Percentiles rank a stretch among this genome's conserved stretches.
phyloP scores from a whole-genome alignment of 768 basidiomycete genomes.

The Dacryopinax primogenitus region DNA sequence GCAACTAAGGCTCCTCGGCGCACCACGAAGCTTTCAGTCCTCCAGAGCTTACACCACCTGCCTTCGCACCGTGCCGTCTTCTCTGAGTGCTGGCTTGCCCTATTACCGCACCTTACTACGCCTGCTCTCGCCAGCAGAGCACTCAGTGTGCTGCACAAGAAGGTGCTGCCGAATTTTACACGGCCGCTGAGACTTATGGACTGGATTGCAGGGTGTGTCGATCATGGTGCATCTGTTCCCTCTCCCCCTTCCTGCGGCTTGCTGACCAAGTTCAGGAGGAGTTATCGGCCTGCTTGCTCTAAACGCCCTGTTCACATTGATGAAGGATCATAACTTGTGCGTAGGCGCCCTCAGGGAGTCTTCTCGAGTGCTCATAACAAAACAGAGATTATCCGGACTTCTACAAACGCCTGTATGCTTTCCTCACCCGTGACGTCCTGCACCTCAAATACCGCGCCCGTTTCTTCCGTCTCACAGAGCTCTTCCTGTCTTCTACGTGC shows the following conservation, averaged over 20 bases:
- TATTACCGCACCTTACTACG: conserved; percentile 48
- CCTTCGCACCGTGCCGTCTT: conserved; percentile 69
- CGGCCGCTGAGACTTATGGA: conserved; percentile 74
- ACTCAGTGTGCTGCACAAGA: conserved; percentile 67
- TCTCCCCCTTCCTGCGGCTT: not conserved
- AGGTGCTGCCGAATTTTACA: conserved; percentile 72
- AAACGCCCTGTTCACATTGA: conserved; percentile 81
- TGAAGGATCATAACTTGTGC: conserved; percentile 86
- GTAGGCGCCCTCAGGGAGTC: conserved; percentile 24
- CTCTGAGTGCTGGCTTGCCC: conserved; percentile 62
- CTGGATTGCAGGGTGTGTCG: conserved; percentile 76
- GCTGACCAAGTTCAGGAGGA: conserved; percentile 42
- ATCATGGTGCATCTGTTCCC: conserved; percentile 43
- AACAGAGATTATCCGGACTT: conserved; percentile 91
- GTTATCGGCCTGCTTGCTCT: conserved; percentile 75
- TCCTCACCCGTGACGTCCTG: conserved; percentile 75
- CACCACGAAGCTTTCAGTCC: conserved; percentile 52
- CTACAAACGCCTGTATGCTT: conserved; percentile 80
- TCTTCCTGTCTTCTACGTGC: conserved; percentile 85
- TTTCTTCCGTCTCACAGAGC: conserved; percentile 84
- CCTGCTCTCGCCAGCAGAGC: conserved; percentile 40
- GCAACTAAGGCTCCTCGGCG: conserved; percentile 33
- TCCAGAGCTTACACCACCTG: conserved; percentile 65
- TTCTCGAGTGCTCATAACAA: conserved; percentile 1
- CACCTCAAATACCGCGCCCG: conserved; percentile 87